Evolutionary conservation across 805 yeast species (phyloP).

Genomic region (Saturnispora bothae): DNA sequence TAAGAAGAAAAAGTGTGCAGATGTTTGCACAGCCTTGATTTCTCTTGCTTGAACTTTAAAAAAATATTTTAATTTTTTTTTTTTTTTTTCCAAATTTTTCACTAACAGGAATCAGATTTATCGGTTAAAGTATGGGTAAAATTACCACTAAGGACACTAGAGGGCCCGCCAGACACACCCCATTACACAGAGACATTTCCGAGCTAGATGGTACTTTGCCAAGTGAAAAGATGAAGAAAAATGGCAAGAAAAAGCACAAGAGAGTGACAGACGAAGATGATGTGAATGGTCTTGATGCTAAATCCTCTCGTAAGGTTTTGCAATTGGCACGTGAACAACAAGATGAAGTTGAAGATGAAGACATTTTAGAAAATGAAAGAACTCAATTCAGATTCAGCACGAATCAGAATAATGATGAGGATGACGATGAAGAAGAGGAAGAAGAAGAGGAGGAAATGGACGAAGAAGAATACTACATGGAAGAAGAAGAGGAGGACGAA

Average conservation of each 20-base stretch:
- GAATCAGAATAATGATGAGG: constrained; percentile 21
- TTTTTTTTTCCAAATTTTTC: neutral
- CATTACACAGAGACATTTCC: constrained; percentile 70
- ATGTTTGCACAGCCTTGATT: constrained; percentile 1
- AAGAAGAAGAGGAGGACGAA: constrained; percentile 42
- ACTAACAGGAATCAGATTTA: neutral
- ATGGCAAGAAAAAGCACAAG: constrained; percentile 7
- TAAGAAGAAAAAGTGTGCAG: neutral
- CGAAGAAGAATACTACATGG: constrained; percentile 31
- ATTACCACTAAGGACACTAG: constrained; percentile 39
- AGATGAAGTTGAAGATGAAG: constrained; percentile 74
- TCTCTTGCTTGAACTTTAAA: neutral
- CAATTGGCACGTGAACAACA: constrained; percentile 90
- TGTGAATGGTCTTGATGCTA: constrained; percentile 68
- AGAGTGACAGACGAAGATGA: constrained; percentile 38
- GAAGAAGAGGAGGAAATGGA: constrained; percentile 20
- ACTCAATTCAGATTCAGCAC: constrained; percentile 23
- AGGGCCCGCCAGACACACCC: constrained; percentile 65
- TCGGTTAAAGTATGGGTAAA: constrained; percentile 49
- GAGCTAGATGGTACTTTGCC: constrained; percentile 51
- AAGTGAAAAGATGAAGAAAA: constrained; percentile 8
- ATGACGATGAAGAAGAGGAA: constrained; percentile 24
- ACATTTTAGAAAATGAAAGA: constrained; percentile 24
- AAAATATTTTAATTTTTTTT: constrained; percentile 1
- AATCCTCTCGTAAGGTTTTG: constrained; percentile 72